Evolutionary conservation across 2,329 filamentous ascomycete species (phyloP).

Genomic region (Gliomastix tumulicola): DNA sequence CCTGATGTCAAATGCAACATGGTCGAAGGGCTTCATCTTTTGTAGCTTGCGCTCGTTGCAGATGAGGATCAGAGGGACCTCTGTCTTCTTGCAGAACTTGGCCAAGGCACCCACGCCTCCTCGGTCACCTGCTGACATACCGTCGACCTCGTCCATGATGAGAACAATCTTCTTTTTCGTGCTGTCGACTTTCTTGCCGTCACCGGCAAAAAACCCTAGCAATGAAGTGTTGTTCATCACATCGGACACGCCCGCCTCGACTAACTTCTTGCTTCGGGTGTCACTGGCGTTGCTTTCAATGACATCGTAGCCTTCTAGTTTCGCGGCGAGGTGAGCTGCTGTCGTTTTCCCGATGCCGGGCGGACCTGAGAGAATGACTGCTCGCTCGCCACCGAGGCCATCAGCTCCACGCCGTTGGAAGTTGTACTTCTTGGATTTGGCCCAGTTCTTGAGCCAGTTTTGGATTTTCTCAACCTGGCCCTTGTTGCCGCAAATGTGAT

Average conservation of each 20-base stretch:
- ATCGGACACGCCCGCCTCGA: slow-evolving; percentile 81
- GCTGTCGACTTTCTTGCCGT: slow-evolving; percentile 71
- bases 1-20: slow-evolving; percentile 73
- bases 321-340: slow-evolving; percentile 88
- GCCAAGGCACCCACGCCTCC: slow-evolving; percentile 92
- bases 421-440: slow-evolving; percentile 66
- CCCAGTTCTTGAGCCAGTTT: slow-evolving; percentile 78
- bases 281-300: slow-evolving; percentile 96
- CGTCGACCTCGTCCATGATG: slow-evolving; percentile 98
- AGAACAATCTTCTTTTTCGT: slow-evolving; percentile 89
- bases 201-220: slow-evolving; percentile 80
- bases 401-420: slow-evolving; percentile 82
- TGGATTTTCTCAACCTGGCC: slow-evolving; percentile 82
- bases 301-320: slow-evolving; percentile 86
- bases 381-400: slow-evolving; percentile 73
- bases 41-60: slow-evolving; percentile 90
- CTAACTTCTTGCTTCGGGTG: slow-evolving; percentile 88
- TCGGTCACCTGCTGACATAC: slow-evolving; percentile 95
- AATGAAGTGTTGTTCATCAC: slow-evolving; percentile 92
- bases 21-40: slow-evolving; percentile 98
- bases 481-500: slow-evolving; percentile 95
- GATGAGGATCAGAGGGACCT: slow-evolving; percentile 92
- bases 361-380: slow-evolving; percentile 92
- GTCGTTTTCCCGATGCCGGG: slow-evolving; percentile 98
- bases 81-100: slow-evolving; percentile 90